Evolutionary conservation across 2,329 filamentous ascomycete genomes (phyloP).

Genomic region (Xylariaceae sp.): DNA sequence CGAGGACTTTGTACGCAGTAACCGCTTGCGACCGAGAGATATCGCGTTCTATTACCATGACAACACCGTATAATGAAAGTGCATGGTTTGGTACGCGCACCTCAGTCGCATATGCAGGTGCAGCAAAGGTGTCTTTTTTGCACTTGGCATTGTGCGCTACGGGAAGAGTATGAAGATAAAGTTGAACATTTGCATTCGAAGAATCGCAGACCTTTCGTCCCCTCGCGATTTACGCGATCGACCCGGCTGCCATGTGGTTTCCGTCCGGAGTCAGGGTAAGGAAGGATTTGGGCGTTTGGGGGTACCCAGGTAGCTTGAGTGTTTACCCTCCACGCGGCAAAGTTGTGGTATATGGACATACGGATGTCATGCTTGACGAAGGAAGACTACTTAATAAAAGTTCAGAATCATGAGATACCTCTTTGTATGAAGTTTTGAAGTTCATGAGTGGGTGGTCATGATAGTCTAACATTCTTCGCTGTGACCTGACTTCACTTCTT

Average conservation of each 20-base stretch:
- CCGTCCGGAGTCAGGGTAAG: neutral
- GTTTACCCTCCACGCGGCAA: neutral
- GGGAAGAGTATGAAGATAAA: neutral
- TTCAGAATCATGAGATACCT: neutral
- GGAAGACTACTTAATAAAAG: neutral
- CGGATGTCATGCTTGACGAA: neutral
- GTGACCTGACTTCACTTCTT: neutral
- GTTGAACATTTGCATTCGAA: slow-evolving; percentile 10
- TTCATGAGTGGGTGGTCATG: slow-evolving; percentile 1
- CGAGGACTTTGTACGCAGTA: slow-evolving; percentile 83
- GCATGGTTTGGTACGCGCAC: neutral
- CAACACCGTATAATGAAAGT: slow-evolving; percentile 68
- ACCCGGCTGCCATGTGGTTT: neutral
- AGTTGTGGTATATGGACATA: neutral
- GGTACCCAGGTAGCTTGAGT: neutral
- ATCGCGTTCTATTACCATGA: slow-evolving; percentile 96
- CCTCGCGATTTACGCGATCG: neutral
- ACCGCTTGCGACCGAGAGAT: slow-evolving; percentile 80
- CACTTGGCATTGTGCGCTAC: slow-evolving; percentile 28
- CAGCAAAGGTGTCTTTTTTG: slow-evolving; percentile 8
- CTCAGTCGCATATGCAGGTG: slow-evolving; percentile 2
- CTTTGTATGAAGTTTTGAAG: neutral
- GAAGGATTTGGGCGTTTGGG: slow-evolving; percentile 1
- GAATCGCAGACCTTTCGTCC: neutral
- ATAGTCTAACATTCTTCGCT: neutral